phyloP scores from a whole-genome alignment of 345 rosid genomes.

The Sisymbrium altissimum region DNA sequence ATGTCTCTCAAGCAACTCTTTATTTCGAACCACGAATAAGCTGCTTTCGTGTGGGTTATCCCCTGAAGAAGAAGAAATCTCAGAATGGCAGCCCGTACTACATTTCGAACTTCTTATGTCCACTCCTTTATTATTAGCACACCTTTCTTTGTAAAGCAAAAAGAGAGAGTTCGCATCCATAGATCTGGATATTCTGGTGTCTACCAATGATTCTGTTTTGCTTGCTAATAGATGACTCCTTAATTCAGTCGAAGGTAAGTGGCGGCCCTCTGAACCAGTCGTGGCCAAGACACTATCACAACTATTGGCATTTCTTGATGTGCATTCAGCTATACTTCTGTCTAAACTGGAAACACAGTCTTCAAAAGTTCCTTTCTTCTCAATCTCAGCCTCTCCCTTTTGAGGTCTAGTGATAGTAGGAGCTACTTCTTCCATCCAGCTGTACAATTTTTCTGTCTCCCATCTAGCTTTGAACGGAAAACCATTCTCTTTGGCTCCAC shows the following conservation, averaged over 20 bases:
- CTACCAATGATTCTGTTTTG: background rate
- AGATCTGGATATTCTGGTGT: slow-evolving; percentile 33
- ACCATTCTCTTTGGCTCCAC: slow-evolving; percentile 1
- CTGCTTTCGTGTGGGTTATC: slow-evolving; percentile 16
- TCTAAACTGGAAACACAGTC: slow-evolving; percentile 13
- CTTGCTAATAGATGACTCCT: slow-evolving; percentile 29
- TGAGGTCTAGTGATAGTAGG: slow-evolving; percentile 29
- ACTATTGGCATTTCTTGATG: slow-evolving; percentile 29
- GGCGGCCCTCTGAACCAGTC: slow-evolving; percentile 22
- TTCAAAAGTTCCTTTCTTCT: slow-evolving; percentile 26
- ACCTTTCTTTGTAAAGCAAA: slow-evolving; percentile 31
- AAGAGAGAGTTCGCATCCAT: slow-evolving; percentile 43
- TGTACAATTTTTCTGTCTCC: slow-evolving; percentile 37
- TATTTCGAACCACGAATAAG: slow-evolving; percentile 12
- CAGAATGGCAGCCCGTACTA: slow-evolving; percentile 33
- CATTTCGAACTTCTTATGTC: slow-evolving; percentile 32
- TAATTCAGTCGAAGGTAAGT: slow-evolving; percentile 26
- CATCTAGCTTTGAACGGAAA: background rate
- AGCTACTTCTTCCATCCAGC: slow-evolving; percentile 50
- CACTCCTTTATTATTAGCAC: slow-evolving; percentile 31
- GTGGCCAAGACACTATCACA: slow-evolving; percentile 21
- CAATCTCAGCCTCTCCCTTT: slow-evolving; percentile 18
- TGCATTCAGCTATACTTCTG: slow-evolving; percentile 9
- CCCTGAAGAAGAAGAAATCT: slow-evolving; percentile 38
- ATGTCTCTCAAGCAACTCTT: slow-evolving; percentile 29